These are phyloP conservation scores for Malassezia furfur DNA, from an alignment of 1,284 basidiomycete species.

Conservation along the genomic window DNA sequence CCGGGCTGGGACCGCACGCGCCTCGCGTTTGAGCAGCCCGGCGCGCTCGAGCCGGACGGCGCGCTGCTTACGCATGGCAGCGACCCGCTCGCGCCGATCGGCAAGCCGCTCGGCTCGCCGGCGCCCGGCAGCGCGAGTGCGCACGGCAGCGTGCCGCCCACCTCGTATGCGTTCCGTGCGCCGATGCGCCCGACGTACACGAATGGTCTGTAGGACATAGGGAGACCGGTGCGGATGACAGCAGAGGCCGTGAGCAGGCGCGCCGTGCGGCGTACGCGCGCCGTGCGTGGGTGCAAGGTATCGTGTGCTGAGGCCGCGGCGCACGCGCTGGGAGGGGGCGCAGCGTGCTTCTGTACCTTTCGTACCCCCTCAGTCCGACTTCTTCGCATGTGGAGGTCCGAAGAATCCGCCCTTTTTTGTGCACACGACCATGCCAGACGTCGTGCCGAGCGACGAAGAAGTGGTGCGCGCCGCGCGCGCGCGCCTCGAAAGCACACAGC, in stretches of 20 bases:
- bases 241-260: no score
- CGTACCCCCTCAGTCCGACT: no score
- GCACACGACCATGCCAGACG: neutral
- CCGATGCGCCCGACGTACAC: neutral
- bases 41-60: neutral
- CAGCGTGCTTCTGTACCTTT: no score
- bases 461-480: conserved; percentile 19
- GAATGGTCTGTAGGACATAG: neutral
- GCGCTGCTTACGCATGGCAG: neutral
- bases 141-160: neutral
- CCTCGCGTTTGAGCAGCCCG: conserved; percentile 36
- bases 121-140: neutral
- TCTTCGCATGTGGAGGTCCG: no score
- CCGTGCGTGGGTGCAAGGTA: no score
- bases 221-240: no score
- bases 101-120: neutral
- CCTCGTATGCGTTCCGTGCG: neutral
- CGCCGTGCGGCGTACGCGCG: no score
- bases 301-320: no score
- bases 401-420: neutral
- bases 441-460: conserved; percentile 18
- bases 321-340: no score
- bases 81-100: neutral
- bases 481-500: neutral
- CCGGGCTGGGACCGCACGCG: conserved; percentile 41